A percentile compares a stretch with the other conserved stretches of the same genome.
phyloP scores from a whole-genome alignment of 129 eudicot genomes.

The Chrysanthemum seticuspe region DNA sequence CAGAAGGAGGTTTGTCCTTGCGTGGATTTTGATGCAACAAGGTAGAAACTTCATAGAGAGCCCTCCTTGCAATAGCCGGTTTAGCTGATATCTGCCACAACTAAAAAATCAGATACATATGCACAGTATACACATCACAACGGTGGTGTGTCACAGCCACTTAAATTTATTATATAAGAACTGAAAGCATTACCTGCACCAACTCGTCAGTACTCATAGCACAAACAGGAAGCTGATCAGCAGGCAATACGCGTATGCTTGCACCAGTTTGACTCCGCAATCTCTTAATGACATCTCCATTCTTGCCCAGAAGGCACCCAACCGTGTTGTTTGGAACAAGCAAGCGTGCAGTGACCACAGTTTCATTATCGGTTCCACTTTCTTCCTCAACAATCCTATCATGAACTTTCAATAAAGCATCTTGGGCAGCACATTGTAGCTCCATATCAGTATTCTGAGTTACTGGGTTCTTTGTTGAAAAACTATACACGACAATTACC shows the following conservation, averaged over 20 bases:
- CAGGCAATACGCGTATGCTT: constrained; percentile 73
- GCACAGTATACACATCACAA: neutral
- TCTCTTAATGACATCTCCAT: constrained; percentile 81
- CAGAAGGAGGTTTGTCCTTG: constrained; percentile 69
- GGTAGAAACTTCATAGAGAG: constrained; percentile 70
- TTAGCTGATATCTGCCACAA: constrained; percentile 65
- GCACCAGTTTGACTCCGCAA: constrained; percentile 83
- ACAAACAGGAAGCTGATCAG: constrained; percentile 79
- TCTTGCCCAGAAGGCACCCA: constrained; percentile 79
- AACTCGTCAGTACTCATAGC: constrained; percentile 73
- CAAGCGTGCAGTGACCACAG: constrained; percentile 55
- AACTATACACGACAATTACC: constrained; percentile 54
- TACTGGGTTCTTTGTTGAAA: constrained; percentile 44
- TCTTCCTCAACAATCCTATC: constrained; percentile 73
- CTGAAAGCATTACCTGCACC: constrained; percentile 61
- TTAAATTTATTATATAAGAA: neutral
- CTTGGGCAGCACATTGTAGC: constrained; percentile 81
- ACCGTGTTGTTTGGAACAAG: constrained; percentile 81
- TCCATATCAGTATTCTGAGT: constrained; percentile 34
- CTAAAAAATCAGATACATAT: constrained; percentile 6
- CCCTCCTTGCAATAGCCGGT: constrained; percentile 54
- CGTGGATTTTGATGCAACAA: constrained; percentile 85
- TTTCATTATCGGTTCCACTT: constrained; percentile 41
- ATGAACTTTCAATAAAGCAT: constrained; percentile 79
- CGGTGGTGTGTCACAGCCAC: too few species aligned